Conservation (phyloP, 768 basidiomycete genomes). For the Kwoniella pini region DNA sequence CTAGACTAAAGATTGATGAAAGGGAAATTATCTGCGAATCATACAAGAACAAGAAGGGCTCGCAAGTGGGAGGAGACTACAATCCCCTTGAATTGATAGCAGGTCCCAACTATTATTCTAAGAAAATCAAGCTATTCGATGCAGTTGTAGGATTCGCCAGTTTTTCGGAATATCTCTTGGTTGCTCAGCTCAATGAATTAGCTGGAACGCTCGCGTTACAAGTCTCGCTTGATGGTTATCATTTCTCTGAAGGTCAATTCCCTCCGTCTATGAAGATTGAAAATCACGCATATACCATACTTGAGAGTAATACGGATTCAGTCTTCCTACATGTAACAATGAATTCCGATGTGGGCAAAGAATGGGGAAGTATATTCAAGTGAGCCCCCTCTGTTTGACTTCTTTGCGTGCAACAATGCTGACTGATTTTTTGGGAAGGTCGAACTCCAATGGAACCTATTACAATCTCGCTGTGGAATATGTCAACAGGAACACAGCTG, state of each 20-base stretch:
- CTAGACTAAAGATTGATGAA: conserved; percentile 73
- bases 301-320: conserved; percentile 89
- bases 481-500: conserved; percentile 83
- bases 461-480: conserved; percentile 82
- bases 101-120: conserved; percentile 71
- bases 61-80: conserved; percentile 64
- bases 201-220: conserved; percentile 68
- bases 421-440: no score
- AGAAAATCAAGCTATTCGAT: conserved; percentile 76
- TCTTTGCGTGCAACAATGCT: no score
- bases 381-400: no score
- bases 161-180: conserved; percentile 93
- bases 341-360: conserved; percentile 69
- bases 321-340: conserved; percentile 97
- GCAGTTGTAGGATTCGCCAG: conserved; percentile 85
- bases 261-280: conserved; percentile 86
- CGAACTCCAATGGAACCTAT: conserved; percentile 98
- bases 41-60: conserved; percentile 76
- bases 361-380: conserved; percentile 77
- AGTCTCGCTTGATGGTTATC: conserved; percentile 86
- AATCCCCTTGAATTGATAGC: conserved; percentile 78
- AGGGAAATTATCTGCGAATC: conserved; percentile 91
- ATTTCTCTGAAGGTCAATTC: conserved; percentile 83
- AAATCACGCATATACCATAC: conserved; percentile 88
- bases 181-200: conserved; percentile 68